Base-by-base conservation (phyloP, 768 basidiomycete species). In the Psilocybe tampanensis region DNA sequence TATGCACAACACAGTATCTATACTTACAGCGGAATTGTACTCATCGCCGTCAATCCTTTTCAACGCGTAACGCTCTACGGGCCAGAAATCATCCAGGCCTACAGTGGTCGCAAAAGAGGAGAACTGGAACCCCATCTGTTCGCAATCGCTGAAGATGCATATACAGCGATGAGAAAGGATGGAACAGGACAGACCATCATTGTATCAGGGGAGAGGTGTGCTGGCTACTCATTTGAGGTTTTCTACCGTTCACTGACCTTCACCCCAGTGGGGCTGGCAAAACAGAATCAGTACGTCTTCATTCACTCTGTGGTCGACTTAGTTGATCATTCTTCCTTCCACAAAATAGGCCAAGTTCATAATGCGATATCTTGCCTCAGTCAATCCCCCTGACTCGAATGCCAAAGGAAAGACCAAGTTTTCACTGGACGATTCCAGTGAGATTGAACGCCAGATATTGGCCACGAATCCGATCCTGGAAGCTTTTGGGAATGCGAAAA, bases 381-480 rank as follows among this genome's bases (percentile, higher is more conserved):
- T 99, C 44, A 97, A 98, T 62, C 94, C 95, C 60, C 80, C 88
- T 26, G 80, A 86, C 66, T 70, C 81, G 59, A 80, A 76, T 64
- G 70, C 80, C 54, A 86, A 87, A 72, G 69, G 78, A 3, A 90
- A 81, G 69, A 84, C 87, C 8, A 90, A 93, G 65, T 76, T 83
- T 49, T 86, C 89, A 11, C 72, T 91, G 47, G 94, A 91, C 67
- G 94, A 90, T 61, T 90, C 91, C 2, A 95, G 89, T 70, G 97
- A 98, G 73, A 94, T 95, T 61, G 97, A 99, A 71, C 86, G 89
- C 47, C 97, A 98, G 73, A 99, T 99, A 58, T 78, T 99, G 53
- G 97, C 97, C 24, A 98, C 96, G n/a, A 99, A 99, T 72, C 97
- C 97, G 21, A 98, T 97, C 66, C 88, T 99, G 60, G 97, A 99